Evolutionary conservation across 148 eudicot species (phyloP).

Genomic region (Vaccinium corymbosum): DNA sequence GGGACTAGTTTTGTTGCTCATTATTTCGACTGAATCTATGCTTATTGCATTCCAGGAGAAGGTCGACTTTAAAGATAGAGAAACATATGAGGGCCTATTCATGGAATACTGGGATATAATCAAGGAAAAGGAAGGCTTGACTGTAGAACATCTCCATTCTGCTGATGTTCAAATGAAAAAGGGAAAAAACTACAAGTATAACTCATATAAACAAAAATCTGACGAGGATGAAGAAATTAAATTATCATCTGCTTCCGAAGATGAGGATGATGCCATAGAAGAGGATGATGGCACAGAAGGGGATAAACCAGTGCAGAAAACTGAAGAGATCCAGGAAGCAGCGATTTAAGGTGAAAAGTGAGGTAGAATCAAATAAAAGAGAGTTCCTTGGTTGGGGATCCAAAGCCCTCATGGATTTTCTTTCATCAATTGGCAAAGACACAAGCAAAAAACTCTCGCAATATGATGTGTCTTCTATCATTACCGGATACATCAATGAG

Average conservation of each 20-base stretch:
- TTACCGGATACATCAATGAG: constrained; percentile 42
- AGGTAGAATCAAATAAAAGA: constrained; percentile 29
- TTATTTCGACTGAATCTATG: not conserved
- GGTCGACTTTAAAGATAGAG: constrained; percentile 73
- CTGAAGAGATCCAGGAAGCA: constrained; percentile 30
- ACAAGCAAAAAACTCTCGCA: constrained; percentile 40
- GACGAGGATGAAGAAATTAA: constrained; percentile 23
- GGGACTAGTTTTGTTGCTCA: constrained; percentile 1
- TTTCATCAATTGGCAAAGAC: constrained; percentile 48
- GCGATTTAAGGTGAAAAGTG: constrained; percentile 22
- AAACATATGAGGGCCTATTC: constrained; percentile 72
- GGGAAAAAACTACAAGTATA: constrained; percentile 24
- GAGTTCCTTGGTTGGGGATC: constrained; percentile 76
- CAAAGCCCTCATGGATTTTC: constrained; percentile 52
- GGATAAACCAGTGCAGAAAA: constrained; percentile 14
- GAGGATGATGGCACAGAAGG: constrained; percentile 20
- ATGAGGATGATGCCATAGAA: constrained; percentile 7
- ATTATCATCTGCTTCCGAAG: constrained; percentile 26
- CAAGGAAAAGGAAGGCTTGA: constrained; percentile 52
- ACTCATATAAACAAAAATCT: constrained; percentile 41
- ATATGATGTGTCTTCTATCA: constrained; percentile 39
- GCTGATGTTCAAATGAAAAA: constrained; percentile 47
- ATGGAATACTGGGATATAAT: constrained; percentile 73
- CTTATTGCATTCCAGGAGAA: constrained; percentile 41
- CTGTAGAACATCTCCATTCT: constrained; percentile 43